phyloP scores from a whole-genome alignment of 495 filamentous ascomycete species.

The Aspergillus saccharolyticus region DNA sequence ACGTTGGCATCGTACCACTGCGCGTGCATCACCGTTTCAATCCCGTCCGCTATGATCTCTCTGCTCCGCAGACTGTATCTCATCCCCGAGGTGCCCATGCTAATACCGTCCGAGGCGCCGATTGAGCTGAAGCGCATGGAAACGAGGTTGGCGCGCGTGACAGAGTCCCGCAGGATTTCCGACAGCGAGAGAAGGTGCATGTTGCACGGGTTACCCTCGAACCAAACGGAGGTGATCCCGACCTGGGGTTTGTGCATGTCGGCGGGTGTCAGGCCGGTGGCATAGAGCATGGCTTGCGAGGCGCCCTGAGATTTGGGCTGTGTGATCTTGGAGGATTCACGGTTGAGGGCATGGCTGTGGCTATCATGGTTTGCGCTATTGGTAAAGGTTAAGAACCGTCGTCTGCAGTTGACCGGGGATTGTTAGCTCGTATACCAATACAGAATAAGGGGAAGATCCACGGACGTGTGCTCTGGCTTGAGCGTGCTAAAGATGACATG shows the following conservation, averaged over 20 bases:
- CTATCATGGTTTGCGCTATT: background rate
- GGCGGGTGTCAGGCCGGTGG: constrained; percentile 73
- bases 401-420: background rate
- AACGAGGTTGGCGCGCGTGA: constrained; percentile 71
- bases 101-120: constrained; percentile 71
- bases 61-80: constrained; percentile 89
- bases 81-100: constrained; percentile 69
- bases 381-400: background rate
- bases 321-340: constrained; percentile 76
- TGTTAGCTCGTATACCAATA: background rate
- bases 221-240: constrained; percentile 87
- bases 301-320: constrained; percentile 97
- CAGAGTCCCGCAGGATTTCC: constrained; percentile 74
- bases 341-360: constrained; percentile 59
- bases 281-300: constrained; percentile 98
- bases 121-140: constrained; percentile 97
- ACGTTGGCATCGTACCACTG: constrained; percentile 99
- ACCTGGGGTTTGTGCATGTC: constrained; percentile 95
- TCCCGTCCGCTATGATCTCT: constrained; percentile 94
- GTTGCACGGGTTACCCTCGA: constrained; percentile 95
- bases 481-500: background rate
- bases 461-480: too few relatives aligned
- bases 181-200: constrained; percentile 95
- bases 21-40: constrained; percentile 97
- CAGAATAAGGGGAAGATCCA: background rate